Evolutionary conservation across 1,139 yeast genomes (phyloP), one percentile per base, ranked within the genome.

Genomic region (Protomyces inouyei): DNA sequence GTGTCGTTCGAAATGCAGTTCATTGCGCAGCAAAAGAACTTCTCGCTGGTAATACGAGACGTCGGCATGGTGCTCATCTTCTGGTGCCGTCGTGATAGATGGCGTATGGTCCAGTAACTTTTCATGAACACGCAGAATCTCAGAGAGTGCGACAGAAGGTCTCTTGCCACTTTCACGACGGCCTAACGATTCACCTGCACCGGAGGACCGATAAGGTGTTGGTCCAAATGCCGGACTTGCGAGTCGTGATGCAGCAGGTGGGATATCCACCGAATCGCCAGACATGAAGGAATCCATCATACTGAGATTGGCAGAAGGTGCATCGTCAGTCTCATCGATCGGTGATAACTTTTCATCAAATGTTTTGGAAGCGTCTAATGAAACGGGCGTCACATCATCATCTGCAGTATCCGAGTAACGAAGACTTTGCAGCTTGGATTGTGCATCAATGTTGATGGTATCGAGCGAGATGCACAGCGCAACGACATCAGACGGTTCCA

Each of bases 1-100:
- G 71, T 83, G 85, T 63, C 80, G 78, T 9, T 83, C 77, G 71
- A 86, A 86, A 61, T 85, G 87, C 55, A 85, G 76, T 71, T 86
- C 92, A 71, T 86, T 86, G 65, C 81, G 80, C 66, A 81, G 72
- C 51, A 86, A 76, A 61, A 86, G 73, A 37, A 86, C 75, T 69
- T 86, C 88, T 66, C 91, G 75, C 65, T 82, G 83, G 69, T 64
- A 64, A 55, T 70, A 52, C 12, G 65, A 48, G 23, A 65, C 21
- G 32, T 48, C 51, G 43, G 57, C 18, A 12, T 23, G 35, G 1
- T 23, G 37, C 16, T 9, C 32, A n/a, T 57, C 52, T 10, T 43
- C 48, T 10, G 10, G 48, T 6, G 18, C 12, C 4, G 16, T 12
- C 32, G 32, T 28, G 32, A 9, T 28, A 6, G 43, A 38, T 1